Evolutionary conservation across 257 asterid species (phyloP), one percentile per base, ranked within the genome.

Genomic region (Nicotiana attenuata): DNA sequence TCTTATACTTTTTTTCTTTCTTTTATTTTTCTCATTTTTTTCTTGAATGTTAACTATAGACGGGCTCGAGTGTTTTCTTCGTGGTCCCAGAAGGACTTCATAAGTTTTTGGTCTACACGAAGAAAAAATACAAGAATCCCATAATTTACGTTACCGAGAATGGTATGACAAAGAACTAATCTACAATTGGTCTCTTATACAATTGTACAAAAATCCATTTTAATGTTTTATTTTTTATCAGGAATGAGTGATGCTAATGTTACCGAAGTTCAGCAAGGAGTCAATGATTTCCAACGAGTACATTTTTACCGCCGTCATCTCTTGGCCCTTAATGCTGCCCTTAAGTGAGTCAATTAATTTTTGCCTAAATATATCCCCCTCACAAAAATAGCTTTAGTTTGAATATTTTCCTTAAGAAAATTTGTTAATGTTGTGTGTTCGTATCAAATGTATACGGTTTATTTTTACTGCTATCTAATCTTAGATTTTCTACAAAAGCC

Each of bases 231-330:
- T 24, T 33, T 45, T 29, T 73, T 29, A 77, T 26, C 65, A 83
- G 85, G 89, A 55, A 57, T 47, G 52, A 80, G 81, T 19, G 81
- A 83, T 31, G 52, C 71, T 22, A 83, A 77, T 63, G 56, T 50
- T 20, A 50, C 33, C 5, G 28, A 69, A 17, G 73, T 31, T 7
- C 57, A 41, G 9, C 56, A 81, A 67, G 87, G 84, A 56, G 65
- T 83, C 0, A 69, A 56, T 50, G 89, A 86, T 79, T 7, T 16
- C 33, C 26, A 50, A 17, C 64, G 85, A 24, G 75, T 69, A 13
- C 61, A 73, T n/a, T 86, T 86, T 67, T 86, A 85, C 81, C 82
- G 82, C 55, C 82, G 84, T 65, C 96, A 90, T 89, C 88, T 89
- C 47, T 68, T 67, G 6, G 80, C 81, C 17, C 59, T 89, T 41